A percentile compares a stretch with the other conserved stretches of the same genome.
Conservation (phyloP, 768 basidiomycete genomes). For the Auriscalpium orientale region DNA sequence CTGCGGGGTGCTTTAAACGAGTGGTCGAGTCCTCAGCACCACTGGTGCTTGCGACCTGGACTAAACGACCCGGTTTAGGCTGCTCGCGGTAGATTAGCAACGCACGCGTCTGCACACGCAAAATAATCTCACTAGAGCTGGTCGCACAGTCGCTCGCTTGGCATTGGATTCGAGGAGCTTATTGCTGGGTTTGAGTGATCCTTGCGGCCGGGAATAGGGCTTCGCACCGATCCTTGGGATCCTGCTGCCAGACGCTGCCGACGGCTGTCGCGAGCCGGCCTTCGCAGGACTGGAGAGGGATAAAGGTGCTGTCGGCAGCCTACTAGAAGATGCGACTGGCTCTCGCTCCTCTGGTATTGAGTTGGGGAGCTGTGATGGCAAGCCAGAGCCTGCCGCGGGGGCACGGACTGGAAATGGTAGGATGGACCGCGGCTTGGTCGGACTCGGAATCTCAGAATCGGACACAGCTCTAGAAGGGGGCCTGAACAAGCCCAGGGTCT, state of each 20-base stretch:
- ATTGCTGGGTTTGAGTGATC: slow-evolving; percentile 4
- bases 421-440: background rate
- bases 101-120: too few species aligned
- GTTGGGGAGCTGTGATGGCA: slow-evolving; percentile 3
- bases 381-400: background rate
- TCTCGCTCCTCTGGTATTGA: slow-evolving; percentile 10
- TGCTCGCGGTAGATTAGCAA: background rate
- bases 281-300: slow-evolving; percentile 4
- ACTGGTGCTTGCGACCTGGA: slow-evolving; percentile 2
- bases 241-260: slow-evolving; percentile 22
- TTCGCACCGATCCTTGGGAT: slow-evolving; percentile 29
- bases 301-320: slow-evolving; percentile 1
- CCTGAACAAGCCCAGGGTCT: background rate
- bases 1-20: too few species aligned
- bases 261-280: slow-evolving; percentile 22
- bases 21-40: background rate
- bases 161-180: background rate
- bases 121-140: background rate
- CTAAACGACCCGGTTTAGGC: slow-evolving; percentile 12
- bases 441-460: slow-evolving; percentile 12
- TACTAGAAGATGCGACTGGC: background rate
- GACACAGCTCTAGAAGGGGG: slow-evolving; percentile 9
- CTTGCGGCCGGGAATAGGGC: slow-evolving; percentile 22
- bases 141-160: background rate
- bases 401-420: slow-evolving; percentile 7